Evolutionary conservation across 768 basidiomycete species (phyloP), one percentile per base, ranked within the genome.

Genomic region (Lactifluus rugatus): DNA sequence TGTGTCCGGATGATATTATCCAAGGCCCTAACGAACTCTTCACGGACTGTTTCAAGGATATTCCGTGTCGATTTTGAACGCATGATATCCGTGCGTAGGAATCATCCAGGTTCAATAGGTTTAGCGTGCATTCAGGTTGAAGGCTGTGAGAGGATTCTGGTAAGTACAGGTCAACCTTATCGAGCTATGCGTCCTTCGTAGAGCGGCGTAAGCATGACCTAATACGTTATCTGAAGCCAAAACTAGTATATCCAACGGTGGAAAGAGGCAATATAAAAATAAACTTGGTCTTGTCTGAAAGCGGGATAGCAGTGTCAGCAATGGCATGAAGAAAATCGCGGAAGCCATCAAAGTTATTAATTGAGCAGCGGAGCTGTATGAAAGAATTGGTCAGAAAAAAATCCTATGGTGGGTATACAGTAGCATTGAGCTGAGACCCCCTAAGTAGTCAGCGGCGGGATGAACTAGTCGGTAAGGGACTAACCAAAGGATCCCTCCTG

Each of bases 161-260:
- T 52, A 44, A 57, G 47, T 17, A 21, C 51, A 6, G 37, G 46
- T 26, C 25, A 19, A 13, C 9, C 36, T n/a, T 19, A 23, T 19
- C 14, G 28, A 45, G 26, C 26, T 28, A 36, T 23, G 63, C 68
- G 11, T 53, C 79, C 81, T 32, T 76, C 74, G 47, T 69, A 62
- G 44, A 74, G 69, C 5, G 73, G 74, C 13, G 74, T 71, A 54
- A 65, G 63, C 47, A 74, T 70, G 25, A 78, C n/a, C 79, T 3
- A 80, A 67, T 25, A 72, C 70, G 28, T 76, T 71, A 44, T 80
- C 79, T 8, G 74, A 70, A 17, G 75, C 74, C 55, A 68, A 69
- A 25, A 76, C 65, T 11, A 82, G 64, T 23, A 80, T 70, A 74
- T 58, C 80, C 81, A 82, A 47, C 70, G 67, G 37, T 75, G 69